A percentile compares a stretch with the other conserved stretches of the same genome.
These are phyloP conservation scores for Pachysolen tannophilus DNA, from an alignment of 805 yeast genomes.

Conservation along the genomic window DNA sequence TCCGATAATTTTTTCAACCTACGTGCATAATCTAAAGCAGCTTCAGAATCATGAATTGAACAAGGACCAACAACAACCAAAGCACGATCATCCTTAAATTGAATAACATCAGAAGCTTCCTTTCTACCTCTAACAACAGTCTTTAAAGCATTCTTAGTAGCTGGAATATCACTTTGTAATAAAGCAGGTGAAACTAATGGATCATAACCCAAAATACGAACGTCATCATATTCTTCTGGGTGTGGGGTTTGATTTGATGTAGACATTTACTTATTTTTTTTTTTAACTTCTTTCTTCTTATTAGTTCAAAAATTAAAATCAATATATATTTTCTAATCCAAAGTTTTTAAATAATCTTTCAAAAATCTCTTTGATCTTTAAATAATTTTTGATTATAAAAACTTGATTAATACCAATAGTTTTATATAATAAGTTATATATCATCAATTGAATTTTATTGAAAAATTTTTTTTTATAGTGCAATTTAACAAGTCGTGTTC, in stretches of 20 bases:
- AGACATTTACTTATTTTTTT: conserved; percentile 26
- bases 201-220: conserved; percentile 81
- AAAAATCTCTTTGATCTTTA: no score
- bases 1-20: conserved; percentile 60
- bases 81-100: conserved; percentile 73
- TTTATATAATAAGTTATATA: no score
- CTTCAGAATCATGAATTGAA: conserved; percentile 85
- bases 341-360: no score
- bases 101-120: conserved; percentile 67
- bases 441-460: no score
- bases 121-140: conserved; percentile 73
- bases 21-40: conserved; percentile 82
- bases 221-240: conserved; percentile 66
- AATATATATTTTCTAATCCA: no score
- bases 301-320: no score
- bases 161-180: conserved; percentile 77
- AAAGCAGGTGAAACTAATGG: conserved; percentile 92
- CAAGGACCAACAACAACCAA: conserved; percentile 94
- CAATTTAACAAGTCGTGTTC: no score
- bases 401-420: no score
- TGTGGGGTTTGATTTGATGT: conserved; percentile 31
- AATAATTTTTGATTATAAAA: no score
- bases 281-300: no score
- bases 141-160: conserved; percentile 42
- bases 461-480: no score